phyloP scores from a whole-genome alignment of 2,329 filamentous ascomycete genomes.

The Penicillium sp. region DNA sequence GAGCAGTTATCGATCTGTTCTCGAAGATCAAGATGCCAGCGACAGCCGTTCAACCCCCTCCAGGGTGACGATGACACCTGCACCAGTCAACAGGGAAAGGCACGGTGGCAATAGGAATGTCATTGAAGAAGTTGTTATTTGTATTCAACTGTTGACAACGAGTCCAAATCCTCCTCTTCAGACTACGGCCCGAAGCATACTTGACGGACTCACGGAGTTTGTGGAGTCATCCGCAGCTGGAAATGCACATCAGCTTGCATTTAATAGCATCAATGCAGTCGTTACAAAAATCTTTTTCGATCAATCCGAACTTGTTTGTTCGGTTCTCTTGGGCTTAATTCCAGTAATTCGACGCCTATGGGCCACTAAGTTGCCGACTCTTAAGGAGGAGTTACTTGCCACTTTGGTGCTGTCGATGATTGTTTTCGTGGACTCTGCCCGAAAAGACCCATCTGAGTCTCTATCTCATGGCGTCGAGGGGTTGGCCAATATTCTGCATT shows the following conservation, averaged over 20 bases:
- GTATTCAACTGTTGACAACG: constrained; percentile 63
- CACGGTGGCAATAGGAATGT: constrained; percentile 35
- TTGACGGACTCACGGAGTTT: constrained; percentile 58
- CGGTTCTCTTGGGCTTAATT: constrained; percentile 61
- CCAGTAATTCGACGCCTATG: constrained; percentile 75
- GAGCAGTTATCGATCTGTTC: constrained; percentile 25
- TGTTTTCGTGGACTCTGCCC: constrained; percentile 49
- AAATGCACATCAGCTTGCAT: constrained; percentile 68
- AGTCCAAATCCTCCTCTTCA: constrained; percentile 67
- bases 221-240: constrained; percentile 59
- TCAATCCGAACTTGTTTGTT: constrained; percentile 61
- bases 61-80: constrained; percentile 30
- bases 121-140: constrained; percentile 61
- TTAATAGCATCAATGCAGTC: constrained; percentile 72
- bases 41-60: constrained; percentile 33
- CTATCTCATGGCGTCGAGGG: constrained; percentile 55
- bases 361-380: constrained; percentile 61
- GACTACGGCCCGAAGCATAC: constrained; percentile 56
- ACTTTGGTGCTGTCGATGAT: constrained; percentile 67
- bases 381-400: constrained; percentile 76
- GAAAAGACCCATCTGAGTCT: constrained; percentile 40
- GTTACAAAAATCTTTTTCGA: constrained; percentile 67
- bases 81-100: constrained; percentile 27
- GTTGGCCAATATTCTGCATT: constrained; percentile 69
- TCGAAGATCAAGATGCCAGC: constrained; percentile 28